Evolutionary conservation across 2,329 filamentous ascomycete genomes (phyloP).

Genomic region (Botrytis medusae): DNA sequence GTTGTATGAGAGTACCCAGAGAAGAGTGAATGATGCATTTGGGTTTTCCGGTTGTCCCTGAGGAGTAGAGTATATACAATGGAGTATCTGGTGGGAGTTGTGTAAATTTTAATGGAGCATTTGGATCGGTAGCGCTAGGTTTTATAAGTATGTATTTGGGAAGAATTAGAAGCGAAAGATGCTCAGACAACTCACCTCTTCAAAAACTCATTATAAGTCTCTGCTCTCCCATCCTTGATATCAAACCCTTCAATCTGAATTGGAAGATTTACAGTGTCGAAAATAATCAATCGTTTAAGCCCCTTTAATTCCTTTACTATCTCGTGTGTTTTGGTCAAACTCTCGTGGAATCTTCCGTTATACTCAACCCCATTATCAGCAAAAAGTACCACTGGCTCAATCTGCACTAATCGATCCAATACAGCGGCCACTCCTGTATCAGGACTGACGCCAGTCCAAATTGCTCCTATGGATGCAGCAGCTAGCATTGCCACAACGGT

Average conservation of each 20-base stretch:
- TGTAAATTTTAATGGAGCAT: slow-evolving; percentile 59
- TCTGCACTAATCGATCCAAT: slow-evolving; percentile 81
- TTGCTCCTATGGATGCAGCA: slow-evolving; percentile 75
- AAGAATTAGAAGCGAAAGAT: neutral
- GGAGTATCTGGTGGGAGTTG: slow-evolving; percentile 83
- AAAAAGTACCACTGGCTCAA: slow-evolving; percentile 74
- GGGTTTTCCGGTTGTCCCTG: slow-evolving; percentile 81
- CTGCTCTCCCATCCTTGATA: slow-evolving; percentile 41
- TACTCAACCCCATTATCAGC: slow-evolving; percentile 86
- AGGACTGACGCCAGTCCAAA: slow-evolving; percentile 92
- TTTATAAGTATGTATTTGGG: slow-evolving; percentile 30
- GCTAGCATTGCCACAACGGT: slow-evolving; percentile 87
- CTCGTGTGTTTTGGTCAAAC: slow-evolving; percentile 73
- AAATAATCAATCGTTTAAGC: slow-evolving; percentile 70
- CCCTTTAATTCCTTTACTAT: slow-evolving; percentile 64
- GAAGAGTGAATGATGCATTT: slow-evolving; percentile 95
- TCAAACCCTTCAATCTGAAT: slow-evolving; percentile 28
- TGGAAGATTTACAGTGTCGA: slow-evolving; percentile 59
- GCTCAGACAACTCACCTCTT: slow-evolving; percentile 28
- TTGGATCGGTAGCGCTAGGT: slow-evolving; percentile 36
- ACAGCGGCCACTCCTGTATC: slow-evolving; percentile 92
- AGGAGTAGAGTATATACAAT: slow-evolving; percentile 91
- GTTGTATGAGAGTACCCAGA: slow-evolving; percentile 86
- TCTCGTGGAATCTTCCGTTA: slow-evolving; percentile 87
- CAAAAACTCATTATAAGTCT: slow-evolving; percentile 47